phyloP scores from a whole-genome alignment of 2,329 filamentous ascomycete genomes.

The Venturia pyrina region DNA sequence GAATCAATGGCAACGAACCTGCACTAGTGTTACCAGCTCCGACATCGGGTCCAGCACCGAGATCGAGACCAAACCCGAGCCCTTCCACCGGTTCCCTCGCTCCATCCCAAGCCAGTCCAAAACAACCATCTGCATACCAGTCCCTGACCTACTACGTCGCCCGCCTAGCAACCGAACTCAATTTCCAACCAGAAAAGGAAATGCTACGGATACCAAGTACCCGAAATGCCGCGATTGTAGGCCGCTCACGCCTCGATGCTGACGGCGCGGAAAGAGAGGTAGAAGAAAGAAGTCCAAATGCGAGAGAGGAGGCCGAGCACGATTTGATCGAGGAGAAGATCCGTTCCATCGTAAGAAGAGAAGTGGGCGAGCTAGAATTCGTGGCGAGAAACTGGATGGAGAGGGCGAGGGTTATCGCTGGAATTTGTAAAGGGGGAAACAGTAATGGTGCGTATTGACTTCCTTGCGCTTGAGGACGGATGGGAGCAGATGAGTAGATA shows the following conservation, averaged over 20 bases:
- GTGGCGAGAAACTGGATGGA: slow-evolving; percentile 15
- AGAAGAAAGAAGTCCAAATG: background rate
- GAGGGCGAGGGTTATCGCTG: slow-evolving; percentile 14
- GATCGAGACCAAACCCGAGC: background rate
- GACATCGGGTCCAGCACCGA: background rate
- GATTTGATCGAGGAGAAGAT: no score
- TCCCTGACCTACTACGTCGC: slow-evolving; percentile 72
- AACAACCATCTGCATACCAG: slow-evolving; percentile 62
- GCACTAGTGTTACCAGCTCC: background rate
- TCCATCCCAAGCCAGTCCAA: slow-evolving; percentile 19
- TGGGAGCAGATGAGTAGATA: no score
- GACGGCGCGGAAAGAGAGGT: background rate
- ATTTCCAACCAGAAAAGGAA: slow-evolving; percentile 70
- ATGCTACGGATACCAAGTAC: slow-evolving; percentile 88
- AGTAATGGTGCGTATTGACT: slow-evolving; percentile 14
- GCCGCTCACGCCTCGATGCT: slow-evolving; percentile 33
- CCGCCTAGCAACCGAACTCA: slow-evolving; percentile 58
- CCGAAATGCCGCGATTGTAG: slow-evolving; percentile 72
- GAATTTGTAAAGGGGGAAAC: slow-evolving; percentile 12
- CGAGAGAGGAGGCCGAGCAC: no score
- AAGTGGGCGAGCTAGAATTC: slow-evolving; percentile 12
- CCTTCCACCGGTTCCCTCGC: slow-evolving; percentile 22
- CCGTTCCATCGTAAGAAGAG: background rate
- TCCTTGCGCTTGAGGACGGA: no score
- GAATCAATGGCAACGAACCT: background rate